Evolutionary conservation across 345 rosid genomes (phyloP), one percentile per base, ranked within the genome.

Genomic region (Noccaea caerulescens): DNA sequence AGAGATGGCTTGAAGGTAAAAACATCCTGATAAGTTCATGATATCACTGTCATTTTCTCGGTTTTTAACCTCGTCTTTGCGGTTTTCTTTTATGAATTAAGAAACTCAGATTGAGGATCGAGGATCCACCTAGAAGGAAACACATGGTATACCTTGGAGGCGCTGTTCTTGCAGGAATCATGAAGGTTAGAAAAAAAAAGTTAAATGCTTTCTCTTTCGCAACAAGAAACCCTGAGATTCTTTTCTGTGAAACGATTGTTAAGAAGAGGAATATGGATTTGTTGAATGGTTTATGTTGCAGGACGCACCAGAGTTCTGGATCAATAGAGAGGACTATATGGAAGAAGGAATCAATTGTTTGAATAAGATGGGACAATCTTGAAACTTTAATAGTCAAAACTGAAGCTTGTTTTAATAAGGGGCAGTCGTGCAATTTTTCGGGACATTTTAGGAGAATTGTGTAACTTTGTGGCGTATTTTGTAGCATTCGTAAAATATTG

Each of bases 71-170:
- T 34, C 33, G 23, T 8, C 7, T 9, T 47, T 34, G 32, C 7
- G 51, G 6, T 10, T 38, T 13, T 50, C 6, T 44, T 4, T 58
- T 62, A 49, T 71, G 18, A 44, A 53, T 62, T 62, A 84, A 91
- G 97, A 93, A 93, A 79, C 82, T 93, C 57, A 79, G 95, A 53
- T 72, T 91, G 80, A 63, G 93, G 54, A 91, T 94, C 16, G 99
- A 94, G 76, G 99, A 94, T 80, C 99, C 97, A 61, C 99, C 96
- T 3, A 84, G 95, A 75, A 89, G 99, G 83, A 94, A 94, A 80
- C 96, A 94, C 80, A 94, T 94, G 99, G 99, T 91, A 20, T 94
- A 94, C 82, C 85, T 94, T 7, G 99, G 99, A 66, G 99, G 97
- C 18, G 97, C 96, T 36, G 97, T 89, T 80, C 95, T 94, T 72